Evolutionary conservation across 148 eudicot genomes (phyloP), one percentile per base, ranked within the genome.

Genomic region (Simmondsia chinensis): DNA sequence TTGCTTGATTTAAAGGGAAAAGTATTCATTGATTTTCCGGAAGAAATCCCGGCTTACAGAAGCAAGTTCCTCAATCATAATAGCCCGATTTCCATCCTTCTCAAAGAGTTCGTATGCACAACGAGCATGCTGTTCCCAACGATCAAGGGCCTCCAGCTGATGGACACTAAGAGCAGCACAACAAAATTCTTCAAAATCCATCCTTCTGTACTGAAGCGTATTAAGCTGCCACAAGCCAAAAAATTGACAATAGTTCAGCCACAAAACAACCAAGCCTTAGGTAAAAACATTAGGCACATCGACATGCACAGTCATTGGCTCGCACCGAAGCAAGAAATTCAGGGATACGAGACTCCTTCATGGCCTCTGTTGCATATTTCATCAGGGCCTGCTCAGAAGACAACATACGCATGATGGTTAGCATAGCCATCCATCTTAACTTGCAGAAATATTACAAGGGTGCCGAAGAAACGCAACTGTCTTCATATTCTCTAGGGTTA

Each of bases 121-220:
- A 34, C 67, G 74, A 46, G 77, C 67, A 50, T 65, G 80, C 51
- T 71, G 69, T 35, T 78, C 85, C 85, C 80, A 74, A 33, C 48
- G 60, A 18, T 68, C 77, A 19, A 70, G 57, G 33, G 71, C 71
- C 57, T 78, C 85, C 21, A 71, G 34, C 50, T 70, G 85, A 78
- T 64, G 54, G n/a, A 74, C 72, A 44, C 71, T 78, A 21, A 58
- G 33, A 16, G 81, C 75, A 39, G 77, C 85, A 12, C 72, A 68
- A 50, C 77, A 70, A 45, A 78, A 74, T 36, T 74, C 81, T 44
- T 74, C 80, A 58, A 74, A 74, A 60, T 64, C 61, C 75, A 78
- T 65, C 35, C 61, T 72, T 65, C 83, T 52, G 39, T 69, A 67
- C 43, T 69, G 71, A 40, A 78, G 75, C 25, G 61, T 66, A 50